Percentiles rank a stretch among this genome's conserved stretches.
Conservation (phyloP, 2,329 filamentous ascomycete species). For the Dothistroma septosporum region DNA sequence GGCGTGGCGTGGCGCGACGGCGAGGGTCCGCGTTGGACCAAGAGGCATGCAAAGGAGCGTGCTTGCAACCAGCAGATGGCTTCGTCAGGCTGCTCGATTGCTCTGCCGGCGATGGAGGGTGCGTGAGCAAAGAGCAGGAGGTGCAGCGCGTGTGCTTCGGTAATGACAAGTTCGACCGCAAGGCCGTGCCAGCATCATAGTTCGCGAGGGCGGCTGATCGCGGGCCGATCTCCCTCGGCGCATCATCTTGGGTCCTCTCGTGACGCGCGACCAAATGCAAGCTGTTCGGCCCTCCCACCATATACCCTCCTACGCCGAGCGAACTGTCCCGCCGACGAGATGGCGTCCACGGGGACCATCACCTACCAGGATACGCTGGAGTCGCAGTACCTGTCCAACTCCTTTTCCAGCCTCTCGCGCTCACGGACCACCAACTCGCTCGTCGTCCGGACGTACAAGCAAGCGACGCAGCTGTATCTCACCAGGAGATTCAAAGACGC, state of each 20-base stretch:
- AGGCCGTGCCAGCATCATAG: not conserved
- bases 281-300: not conserved
- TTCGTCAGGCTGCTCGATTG: not conserved
- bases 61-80: not conserved
- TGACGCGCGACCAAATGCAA: not conserved
- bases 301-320: not conserved
- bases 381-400: slow-evolving; percentile 60
- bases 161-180: not conserved
- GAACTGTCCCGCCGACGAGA: slow-evolving; percentile 7
- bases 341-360: slow-evolving; percentile 37
- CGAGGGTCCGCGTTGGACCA: not conserved
- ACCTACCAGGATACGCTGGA: slow-evolving; percentile 50
- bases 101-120: not conserved
- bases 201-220: not conserved
- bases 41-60: slow-evolving; percentile 1
- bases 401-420: slow-evolving; percentile 65
- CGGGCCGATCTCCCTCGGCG: not conserved
- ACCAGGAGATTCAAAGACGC: slow-evolving; percentile 91
- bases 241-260: not conserved
- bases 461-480: slow-evolving; percentile 88
- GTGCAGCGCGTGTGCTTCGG: not conserved
- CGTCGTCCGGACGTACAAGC: slow-evolving; percentile 88
- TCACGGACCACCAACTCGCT: slow-evolving; percentile 64
- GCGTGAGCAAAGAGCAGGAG: not conserved
- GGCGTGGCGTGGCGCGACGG: too few relatives aligned